Evolutionary conservation across 2,329 filamentous ascomycete species (phyloP).

Genomic region (Arthrobotrys sinensis): DNA sequence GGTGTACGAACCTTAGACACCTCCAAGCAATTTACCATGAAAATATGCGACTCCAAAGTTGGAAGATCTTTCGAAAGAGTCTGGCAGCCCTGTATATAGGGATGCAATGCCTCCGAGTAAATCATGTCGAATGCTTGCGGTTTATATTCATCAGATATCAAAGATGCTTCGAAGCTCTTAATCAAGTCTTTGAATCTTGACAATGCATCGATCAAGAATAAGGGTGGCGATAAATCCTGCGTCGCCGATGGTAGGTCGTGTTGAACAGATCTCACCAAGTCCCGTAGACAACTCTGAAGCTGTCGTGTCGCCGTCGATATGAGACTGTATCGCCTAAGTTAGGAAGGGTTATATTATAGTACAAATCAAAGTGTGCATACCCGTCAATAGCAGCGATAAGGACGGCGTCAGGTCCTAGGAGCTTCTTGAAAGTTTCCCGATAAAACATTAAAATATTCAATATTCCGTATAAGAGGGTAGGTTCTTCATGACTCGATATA

Average conservation of each 20-base stretch:
- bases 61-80: slow-evolving; percentile 77
- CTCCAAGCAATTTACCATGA: slow-evolving; percentile 80
- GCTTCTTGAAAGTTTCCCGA: slow-evolving; percentile 83
- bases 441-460: slow-evolving; percentile 93
- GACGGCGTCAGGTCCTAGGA: slow-evolving; percentile 79
- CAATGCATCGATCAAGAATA: slow-evolving; percentile 85
- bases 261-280: slow-evolving; percentile 83
- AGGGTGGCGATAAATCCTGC: slow-evolving; percentile 81
- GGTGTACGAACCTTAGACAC: slow-evolving; percentile 73
- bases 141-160: slow-evolving; percentile 74
- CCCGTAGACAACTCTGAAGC: slow-evolving; percentile 84
- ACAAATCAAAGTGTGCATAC: slow-evolving; percentile 30
- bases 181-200: slow-evolving; percentile 84
- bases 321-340: slow-evolving; percentile 69
- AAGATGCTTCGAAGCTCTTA: slow-evolving; percentile 87
- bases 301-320: slow-evolving; percentile 84
- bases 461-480: slow-evolving; percentile 88
- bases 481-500: slow-evolving; percentile 91
- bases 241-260: slow-evolving; percentile 79
- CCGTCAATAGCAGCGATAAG: slow-evolving; percentile 77
- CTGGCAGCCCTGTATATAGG: slow-evolving; percentile 83
- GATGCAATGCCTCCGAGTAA: slow-evolving; percentile 84
- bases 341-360: not conserved
- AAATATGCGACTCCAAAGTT: slow-evolving; percentile 76
- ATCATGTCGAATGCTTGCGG: slow-evolving; percentile 82